Conservation (phyloP, 805 yeast genomes). For the Metschnikowia gelsemii region DNA sequence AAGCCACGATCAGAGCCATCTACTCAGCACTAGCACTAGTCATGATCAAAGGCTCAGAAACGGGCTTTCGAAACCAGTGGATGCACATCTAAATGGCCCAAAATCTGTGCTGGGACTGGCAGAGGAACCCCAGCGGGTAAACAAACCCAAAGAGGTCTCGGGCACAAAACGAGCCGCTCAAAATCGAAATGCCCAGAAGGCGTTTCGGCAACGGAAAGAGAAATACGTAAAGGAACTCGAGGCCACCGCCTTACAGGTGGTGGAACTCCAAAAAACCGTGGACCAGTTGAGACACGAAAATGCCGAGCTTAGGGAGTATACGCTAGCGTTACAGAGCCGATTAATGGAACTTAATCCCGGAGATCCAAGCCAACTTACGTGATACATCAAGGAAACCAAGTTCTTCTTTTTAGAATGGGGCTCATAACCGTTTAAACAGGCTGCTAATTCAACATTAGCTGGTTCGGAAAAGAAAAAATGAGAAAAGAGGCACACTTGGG, state of each 20-base stretch:
- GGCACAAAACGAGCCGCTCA: conserved; percentile 86
- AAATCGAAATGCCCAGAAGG: conserved; percentile 88
- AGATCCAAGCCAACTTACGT: conserved; percentile 1
- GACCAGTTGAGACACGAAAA: conserved; percentile 70
- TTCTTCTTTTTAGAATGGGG: no score
- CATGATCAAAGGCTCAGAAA: no score
- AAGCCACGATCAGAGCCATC: no score
- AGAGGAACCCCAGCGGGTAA: not conserved
- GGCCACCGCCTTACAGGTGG: conserved; percentile 60
- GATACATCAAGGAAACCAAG: no score
- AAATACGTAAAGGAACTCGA: conserved; percentile 79
- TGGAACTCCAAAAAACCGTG: conserved; percentile 60
- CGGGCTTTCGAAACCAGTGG: no score
- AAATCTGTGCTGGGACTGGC: no score
- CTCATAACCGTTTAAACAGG: no score
- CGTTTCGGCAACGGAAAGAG: conserved; percentile 84
- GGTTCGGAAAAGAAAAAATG: no score
- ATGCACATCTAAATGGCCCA: no score
- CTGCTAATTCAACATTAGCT: no score
- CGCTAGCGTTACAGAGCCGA: conserved; percentile 65
- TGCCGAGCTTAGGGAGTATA: conserved; percentile 68
- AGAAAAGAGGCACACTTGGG: no score
- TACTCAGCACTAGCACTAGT: no score
- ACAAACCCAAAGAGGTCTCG: conserved; percentile 33
- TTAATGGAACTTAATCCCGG: conserved; percentile 45